Evolutionary conservation across 2,329 filamentous ascomycete species (phyloP), one percentile per base, ranked within the genome.

Genomic region (Xylaria sp.): DNA sequence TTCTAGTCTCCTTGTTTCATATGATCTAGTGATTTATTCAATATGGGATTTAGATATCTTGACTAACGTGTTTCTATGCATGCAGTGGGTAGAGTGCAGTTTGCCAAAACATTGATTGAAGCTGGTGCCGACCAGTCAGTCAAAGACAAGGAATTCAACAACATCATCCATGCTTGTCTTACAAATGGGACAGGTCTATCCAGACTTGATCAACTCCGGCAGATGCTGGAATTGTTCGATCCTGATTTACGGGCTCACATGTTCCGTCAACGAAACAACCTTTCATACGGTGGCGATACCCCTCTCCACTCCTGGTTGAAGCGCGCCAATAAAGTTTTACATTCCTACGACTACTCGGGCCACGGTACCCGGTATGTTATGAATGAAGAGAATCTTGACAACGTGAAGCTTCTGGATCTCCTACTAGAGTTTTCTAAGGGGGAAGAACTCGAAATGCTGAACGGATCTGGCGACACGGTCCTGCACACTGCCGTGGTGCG

Each of bases 41-140:
- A 41, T 41, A 2, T 41, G 15, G 15, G 7, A 9, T n/a, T 41
- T 10, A 41, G 39, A 41, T 15, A 41, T 41, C 18, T 41, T 18
- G 39, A 41, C 39, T 41, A n/a, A 41, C 15, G 15, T 41, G 15
- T 8, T 41, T 41, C 15, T n/a, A 41, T n/a, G 39, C 13, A 18
- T 13, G 3, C 18, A 41, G 39, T 87, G 3, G 84, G 86, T 12
- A 84, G 86, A 23, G 72, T 84, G 18, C 81, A 87, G 1, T 85
- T 86, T 23, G 85, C 86, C 18, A 86, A 87, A 73, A 81, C 88
- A 0, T 83, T 97, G 41, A 83, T 95, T 59, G 81, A 85, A 0
- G 87, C 86, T 30, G 92, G 91, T 3, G 91, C 92, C 2, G 88
- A 96, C 74, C 90, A 93, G 75, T 87, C 87, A 0, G 81, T 81